phyloP scores from a whole-genome alignment of 2,329 filamentous ascomycete genomes.

The Arthrinium phaeospermum region DNA sequence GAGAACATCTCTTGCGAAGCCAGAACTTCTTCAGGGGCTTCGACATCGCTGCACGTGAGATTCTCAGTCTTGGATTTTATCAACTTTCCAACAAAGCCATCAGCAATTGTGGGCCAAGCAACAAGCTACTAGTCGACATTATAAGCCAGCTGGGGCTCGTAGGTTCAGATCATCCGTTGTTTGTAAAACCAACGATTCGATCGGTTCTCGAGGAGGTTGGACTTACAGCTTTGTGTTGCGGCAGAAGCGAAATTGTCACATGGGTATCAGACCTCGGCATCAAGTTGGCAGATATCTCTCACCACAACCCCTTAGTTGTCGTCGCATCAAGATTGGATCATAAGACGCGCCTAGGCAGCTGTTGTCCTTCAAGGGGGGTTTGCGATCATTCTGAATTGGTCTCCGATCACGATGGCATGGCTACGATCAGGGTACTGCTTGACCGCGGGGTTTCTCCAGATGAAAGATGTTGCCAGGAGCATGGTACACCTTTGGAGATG shows the following conservation, averaged over 20 bases:
- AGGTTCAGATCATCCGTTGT: neutral
- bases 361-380: too few species aligned
- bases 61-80: neutral
- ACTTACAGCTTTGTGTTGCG: neutral
- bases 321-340: too few species aligned
- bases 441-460: neutral
- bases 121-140: neutral
- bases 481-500: neutral
- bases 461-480: neutral
- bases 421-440: neutral
- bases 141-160: neutral
- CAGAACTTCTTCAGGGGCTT: neutral
- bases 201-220: neutral
- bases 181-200: neutral
- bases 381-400: neutral
- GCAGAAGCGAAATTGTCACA: neutral
- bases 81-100: neutral
- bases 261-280: neutral
- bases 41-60: neutral
- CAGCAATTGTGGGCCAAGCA: accelerated
- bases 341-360: too few species aligned
- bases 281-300: neutral
- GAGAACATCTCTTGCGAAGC: neutral
- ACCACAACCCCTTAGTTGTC: neutral
- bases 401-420: neutral